Conservation (phyloP, 768 basidiomycete genomes). For the Solioccasus polychromus region DNA sequence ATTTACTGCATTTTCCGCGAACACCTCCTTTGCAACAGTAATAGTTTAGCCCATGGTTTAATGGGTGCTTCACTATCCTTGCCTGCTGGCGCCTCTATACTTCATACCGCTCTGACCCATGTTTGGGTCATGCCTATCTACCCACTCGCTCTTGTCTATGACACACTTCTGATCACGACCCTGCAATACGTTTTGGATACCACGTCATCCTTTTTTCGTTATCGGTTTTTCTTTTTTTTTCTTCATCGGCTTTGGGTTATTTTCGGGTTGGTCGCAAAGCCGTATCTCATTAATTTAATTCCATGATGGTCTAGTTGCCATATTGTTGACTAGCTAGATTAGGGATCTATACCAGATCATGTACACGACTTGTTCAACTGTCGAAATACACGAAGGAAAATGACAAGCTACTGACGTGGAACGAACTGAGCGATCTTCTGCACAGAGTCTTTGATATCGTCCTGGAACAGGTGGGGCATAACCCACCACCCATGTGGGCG, state of each 20-base stretch:
- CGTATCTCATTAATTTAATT: slow-evolving; percentile 3
- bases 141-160: slow-evolving; percentile 5
- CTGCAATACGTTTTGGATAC: slow-evolving; percentile 26
- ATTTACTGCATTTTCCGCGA: slow-evolving; percentile 24
- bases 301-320: slow-evolving; percentile 7
- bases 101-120: slow-evolving; percentile 9
- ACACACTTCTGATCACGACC: slow-evolving; percentile 8
- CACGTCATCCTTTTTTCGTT: slow-evolving; percentile 8
- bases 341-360: slow-evolving; percentile 8
- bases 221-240: not conserved
- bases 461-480: slow-evolving; percentile 2
- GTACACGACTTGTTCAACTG: slow-evolving; percentile 9
- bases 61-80: slow-evolving; percentile 19
- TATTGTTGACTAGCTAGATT: slow-evolving; percentile 17
- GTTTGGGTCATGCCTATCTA: slow-evolving; percentile 11
- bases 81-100: not conserved
- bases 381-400: not conserved
- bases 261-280: slow-evolving; percentile 3
- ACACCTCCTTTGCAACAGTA: slow-evolving; percentile 16
- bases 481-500: slow-evolving; percentile 15
- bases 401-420: not conserved
- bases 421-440: slow-evolving; percentile 1
- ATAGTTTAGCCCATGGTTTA: slow-evolving; percentile 20
- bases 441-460: slow-evolving; percentile 1
- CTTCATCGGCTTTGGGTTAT: slow-evolving; percentile 5